Percentiles rank a stretch among this genome's conserved stretches.
Evolutionary conservation across 2,329 filamentous ascomycete genomes (phyloP).

Genomic region (Ophiostoma piceae): DNA sequence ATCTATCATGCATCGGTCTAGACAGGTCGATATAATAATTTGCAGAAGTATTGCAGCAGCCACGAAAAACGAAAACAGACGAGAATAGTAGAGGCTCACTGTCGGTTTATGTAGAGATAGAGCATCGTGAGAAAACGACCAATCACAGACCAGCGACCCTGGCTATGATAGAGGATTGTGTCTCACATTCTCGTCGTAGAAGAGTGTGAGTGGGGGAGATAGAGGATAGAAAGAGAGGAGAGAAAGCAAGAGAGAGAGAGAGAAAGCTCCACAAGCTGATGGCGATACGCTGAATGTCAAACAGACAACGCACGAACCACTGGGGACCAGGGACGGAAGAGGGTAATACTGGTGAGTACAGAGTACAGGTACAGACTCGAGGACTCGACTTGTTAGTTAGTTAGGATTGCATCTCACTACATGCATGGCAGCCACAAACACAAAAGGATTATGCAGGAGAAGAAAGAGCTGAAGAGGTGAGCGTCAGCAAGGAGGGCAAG

Average conservation of each 20-base stretch:
- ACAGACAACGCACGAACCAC: slow-evolving; percentile 12
- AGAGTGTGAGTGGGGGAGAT: slow-evolving; percentile 3
- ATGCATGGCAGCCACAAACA: no score
- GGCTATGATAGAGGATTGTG: background rate
- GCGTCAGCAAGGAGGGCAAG: background rate
- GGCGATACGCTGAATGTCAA: slow-evolving; percentile 1
- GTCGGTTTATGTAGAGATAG: no score
- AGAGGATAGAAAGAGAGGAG: background rate
- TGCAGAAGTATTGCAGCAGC: background rate
- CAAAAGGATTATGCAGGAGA: background rate
- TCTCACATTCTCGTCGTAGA: slow-evolving; percentile 11
- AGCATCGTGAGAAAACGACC: background rate
- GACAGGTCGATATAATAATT: background rate
- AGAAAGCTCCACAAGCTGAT: background rate
- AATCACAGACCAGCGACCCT: background rate
- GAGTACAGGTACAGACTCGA: background rate
- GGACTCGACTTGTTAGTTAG: background rate
- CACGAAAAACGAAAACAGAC: slow-evolving; percentile 3
- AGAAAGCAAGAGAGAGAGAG: background rate
- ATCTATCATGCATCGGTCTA: slow-evolving; percentile 4
- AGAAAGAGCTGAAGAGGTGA: background rate
- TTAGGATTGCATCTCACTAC: background rate
- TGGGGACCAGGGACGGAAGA: background rate
- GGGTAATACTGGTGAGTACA: background rate
- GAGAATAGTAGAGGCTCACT: background rate